Percentiles rank a stretch among this genome's conserved stretches.
These are phyloP conservation scores for Amphirosellinia nigrospora DNA, from an alignment of 495 filamentous ascomycete species.

Conservation along the genomic window DNA sequence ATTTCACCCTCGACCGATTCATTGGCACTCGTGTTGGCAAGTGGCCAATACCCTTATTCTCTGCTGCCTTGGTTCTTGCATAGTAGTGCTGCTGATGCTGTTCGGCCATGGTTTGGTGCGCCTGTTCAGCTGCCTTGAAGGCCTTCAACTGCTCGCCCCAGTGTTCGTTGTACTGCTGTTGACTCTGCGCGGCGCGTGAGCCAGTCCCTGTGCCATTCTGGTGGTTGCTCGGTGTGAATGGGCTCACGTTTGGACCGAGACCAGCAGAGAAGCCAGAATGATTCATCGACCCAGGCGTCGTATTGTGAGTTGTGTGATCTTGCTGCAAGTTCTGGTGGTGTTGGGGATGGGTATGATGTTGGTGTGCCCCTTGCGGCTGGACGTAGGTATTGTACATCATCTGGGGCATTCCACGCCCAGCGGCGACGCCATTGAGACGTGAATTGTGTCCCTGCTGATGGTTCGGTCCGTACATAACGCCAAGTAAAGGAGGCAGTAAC, in stretches of 20 bases:
- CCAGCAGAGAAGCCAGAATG: slow-evolving; percentile 83
- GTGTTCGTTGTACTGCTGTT: slow-evolving; percentile 72
- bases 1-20: slow-evolving; percentile 62
- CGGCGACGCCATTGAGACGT: slow-evolving; percentile 62
- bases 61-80: slow-evolving; percentile 57
- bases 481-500: slow-evolving; percentile 63
- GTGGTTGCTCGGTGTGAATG: slow-evolving; percentile 73
- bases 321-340: slow-evolving; percentile 75
- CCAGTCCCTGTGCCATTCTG: slow-evolving; percentile 73
- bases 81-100: slow-evolving; percentile 60
- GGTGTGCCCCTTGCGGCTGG: slow-evolving; percentile 67
- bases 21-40: slow-evolving; percentile 36
- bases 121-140: slow-evolving; percentile 70
- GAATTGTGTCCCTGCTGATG: slow-evolving; percentile 84
- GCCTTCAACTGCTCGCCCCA: slow-evolving; percentile 88
- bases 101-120: slow-evolving; percentile 70
- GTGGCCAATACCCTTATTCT: slow-evolving; percentile 63
- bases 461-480: slow-evolving; percentile 80
- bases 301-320: slow-evolving; percentile 69
- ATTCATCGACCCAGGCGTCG: slow-evolving; percentile 64
- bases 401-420: slow-evolving; percentile 58
- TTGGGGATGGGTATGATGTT: slow-evolving; percentile 71
- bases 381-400: slow-evolving; percentile 68
- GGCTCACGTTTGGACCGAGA: slow-evolving; percentile 72
- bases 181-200: slow-evolving; percentile 49